Evolutionary conservation across 139 green algal genomes (phyloP).

Genomic region (Chlamydomonas sphaeroides): DNA sequence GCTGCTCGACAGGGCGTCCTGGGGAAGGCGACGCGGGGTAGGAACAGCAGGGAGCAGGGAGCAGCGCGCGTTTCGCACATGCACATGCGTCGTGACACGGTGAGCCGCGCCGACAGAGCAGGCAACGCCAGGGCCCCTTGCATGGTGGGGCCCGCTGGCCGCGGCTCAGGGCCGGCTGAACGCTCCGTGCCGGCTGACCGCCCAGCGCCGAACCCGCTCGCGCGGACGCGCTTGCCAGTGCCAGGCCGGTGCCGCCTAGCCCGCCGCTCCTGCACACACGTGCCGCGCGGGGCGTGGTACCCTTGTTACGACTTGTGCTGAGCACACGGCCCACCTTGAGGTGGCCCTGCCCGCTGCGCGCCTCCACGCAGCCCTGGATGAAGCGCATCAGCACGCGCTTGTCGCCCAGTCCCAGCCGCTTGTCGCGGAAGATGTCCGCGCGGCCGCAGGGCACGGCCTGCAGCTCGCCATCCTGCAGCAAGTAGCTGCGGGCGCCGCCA

Average conservation of each 20-base stretch:
- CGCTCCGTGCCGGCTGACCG: too few relatives aligned
- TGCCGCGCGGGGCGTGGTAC: too few relatives aligned
- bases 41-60: not conserved
- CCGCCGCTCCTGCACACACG: too few relatives aligned
- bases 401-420: constrained; percentile 64
- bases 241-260: too few relatives aligned
- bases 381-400: constrained; percentile 87
- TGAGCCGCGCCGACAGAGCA: too few relatives aligned
- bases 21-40: not conserved
- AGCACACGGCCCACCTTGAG: constrained; percentile 42
- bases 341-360: constrained; percentile 23
- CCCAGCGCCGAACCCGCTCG: too few relatives aligned
- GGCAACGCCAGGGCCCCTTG: too few relatives aligned
- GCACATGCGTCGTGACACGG: too few relatives aligned
- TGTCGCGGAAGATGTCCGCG: constrained; percentile 85
- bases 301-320: too few relatives aligned
- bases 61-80: not conserved
- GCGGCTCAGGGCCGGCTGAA: too few relatives aligned
- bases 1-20: constrained; percentile 15
- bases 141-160: too few relatives aligned
- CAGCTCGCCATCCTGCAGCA: constrained; percentile 49
- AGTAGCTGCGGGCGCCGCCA: constrained; percentile 62
- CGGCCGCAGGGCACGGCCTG: constrained; percentile 73
- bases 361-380: constrained; percentile 64
- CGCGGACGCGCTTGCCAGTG: too few relatives aligned